phyloP scores from a whole-genome alignment of 106 monocot species.

The Phalaenopsis aphrodite region DNA sequence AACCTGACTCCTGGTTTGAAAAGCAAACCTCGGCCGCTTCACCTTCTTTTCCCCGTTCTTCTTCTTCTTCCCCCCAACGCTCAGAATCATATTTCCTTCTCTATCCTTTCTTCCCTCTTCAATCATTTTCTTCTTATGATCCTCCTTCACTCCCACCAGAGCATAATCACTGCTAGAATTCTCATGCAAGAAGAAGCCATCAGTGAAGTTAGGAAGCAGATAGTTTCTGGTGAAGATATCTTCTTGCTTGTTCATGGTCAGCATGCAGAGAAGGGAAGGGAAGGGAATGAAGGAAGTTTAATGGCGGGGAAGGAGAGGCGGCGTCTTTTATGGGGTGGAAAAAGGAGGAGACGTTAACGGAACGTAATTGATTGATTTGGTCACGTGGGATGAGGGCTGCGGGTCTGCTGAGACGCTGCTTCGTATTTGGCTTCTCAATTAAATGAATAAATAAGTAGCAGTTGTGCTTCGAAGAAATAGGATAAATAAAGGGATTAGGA shows the following conservation, averaged over 20 bases:
- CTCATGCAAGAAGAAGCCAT: no score
- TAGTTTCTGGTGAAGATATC: not conserved
- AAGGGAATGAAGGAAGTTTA: not conserved
- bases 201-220: not conserved
- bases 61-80: slow-evolving; percentile 8
- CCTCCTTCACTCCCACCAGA: no score
- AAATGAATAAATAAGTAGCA: no score
- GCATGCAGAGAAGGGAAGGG: not conserved
- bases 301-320: not conserved
- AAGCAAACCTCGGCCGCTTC: slow-evolving; percentile 53
- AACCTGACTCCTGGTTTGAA: slow-evolving; percentile 88
- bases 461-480: no score
- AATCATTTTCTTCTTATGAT: not conserved
- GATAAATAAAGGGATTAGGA: no score
- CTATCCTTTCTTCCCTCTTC: not conserved
- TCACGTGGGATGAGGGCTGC: no score
- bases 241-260: not conserved
- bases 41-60: slow-evolving; percentile 62
- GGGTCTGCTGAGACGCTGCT: no score
- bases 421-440: no score
- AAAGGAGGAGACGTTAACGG: not conserved
- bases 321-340: slow-evolving; percentile 1
- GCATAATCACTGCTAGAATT: no score
- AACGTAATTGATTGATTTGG: not conserved
- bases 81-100: not conserved